These are phyloP conservation scores for Centaurea solstitialis DNA, from an alignment of 129 eudicot genomes.

Conservation along the genomic window DNA sequence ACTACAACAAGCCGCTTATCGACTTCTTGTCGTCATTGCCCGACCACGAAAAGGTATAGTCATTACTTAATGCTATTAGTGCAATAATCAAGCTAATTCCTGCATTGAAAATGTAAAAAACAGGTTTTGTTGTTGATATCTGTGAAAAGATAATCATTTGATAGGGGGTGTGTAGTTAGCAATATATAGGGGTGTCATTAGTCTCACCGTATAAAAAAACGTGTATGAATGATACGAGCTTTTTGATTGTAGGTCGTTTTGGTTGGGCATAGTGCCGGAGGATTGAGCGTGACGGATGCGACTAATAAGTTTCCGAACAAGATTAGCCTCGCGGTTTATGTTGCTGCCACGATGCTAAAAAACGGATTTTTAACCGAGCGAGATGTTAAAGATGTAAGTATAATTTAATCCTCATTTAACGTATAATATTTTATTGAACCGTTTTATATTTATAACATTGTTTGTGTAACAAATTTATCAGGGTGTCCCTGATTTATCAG, in stretches of 20 bases:
- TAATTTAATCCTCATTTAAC: not conserved
- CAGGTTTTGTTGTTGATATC: too few species aligned
- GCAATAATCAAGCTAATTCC: too few species aligned
- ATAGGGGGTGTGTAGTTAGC: too few species aligned
- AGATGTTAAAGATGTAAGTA: slow-evolving; percentile 63
- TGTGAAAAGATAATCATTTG: too few species aligned
- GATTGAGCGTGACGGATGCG: slow-evolving; percentile 73
- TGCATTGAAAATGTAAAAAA: too few species aligned
- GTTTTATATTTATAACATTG: not conserved
- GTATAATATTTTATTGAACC: not conserved
- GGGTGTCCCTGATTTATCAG: slow-evolving; percentile 77
- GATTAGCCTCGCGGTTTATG: slow-evolving; percentile 58
- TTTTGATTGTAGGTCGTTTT: slow-evolving; percentile 57
- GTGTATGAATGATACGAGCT: not conserved
- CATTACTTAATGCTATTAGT: too few species aligned
- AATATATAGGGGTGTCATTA: too few species aligned
- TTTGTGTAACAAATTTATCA: slow-evolving; percentile 15
- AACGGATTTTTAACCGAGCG: slow-evolving; percentile 45
- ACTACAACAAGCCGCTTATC: slow-evolving; percentile 63
- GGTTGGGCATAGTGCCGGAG: slow-evolving; percentile 93
- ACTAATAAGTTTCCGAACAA: slow-evolving; percentile 49
- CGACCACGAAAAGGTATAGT: slow-evolving; percentile 41
- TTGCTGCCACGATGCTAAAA: slow-evolving; percentile 86
- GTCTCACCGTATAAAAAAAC: not conserved
- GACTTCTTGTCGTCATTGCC: slow-evolving; percentile 59